These are phyloP conservation scores for Phymatotrichopsis omnivora DNA, from an alignment of 2,329 filamentous ascomycete species.

Conservation along the genomic window DNA sequence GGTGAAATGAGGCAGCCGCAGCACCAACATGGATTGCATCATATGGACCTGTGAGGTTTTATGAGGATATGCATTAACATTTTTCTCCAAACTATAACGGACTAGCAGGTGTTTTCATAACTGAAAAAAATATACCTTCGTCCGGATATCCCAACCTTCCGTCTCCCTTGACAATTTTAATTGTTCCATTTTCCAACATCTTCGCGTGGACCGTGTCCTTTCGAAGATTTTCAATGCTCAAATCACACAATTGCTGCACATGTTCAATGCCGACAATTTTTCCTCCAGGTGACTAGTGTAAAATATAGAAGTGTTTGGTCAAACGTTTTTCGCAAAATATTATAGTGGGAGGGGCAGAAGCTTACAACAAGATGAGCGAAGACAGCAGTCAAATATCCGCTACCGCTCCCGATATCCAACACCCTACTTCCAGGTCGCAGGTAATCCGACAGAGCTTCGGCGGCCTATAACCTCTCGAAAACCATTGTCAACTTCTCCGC, in stretches of 20 bases:
- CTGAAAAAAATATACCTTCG: slow-evolving; percentile 10
- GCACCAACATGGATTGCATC: slow-evolving; percentile 96
- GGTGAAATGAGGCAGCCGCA: slow-evolving; percentile 63
- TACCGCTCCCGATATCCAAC: slow-evolving; percentile 65
- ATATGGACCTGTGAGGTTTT: slow-evolving; percentile 45
- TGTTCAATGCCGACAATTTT: slow-evolving; percentile 65
- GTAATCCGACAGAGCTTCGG: slow-evolving; percentile 33
- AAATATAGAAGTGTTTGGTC: background rate
- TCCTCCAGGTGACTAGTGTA: slow-evolving; percentile 32
- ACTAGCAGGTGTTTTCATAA: background rate
- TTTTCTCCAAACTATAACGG: background rate
- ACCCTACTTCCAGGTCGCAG: slow-evolving; percentile 39
- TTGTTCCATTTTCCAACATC: slow-evolving; percentile 54
- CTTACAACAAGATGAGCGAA: slow-evolving; percentile 63
- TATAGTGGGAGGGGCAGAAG: slow-evolving; percentile 5
- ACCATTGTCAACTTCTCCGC: slow-evolving; percentile 39
- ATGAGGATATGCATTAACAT: background rate
- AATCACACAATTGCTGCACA: slow-evolving; percentile 51
- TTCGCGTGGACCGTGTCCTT: slow-evolving; percentile 50
- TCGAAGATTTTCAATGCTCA: slow-evolving; percentile 55
- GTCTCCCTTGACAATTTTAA: slow-evolving; percentile 53
- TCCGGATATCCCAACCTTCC: slow-evolving; percentile 39
- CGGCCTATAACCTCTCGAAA: slow-evolving; percentile 39
- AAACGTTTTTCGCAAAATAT: background rate
- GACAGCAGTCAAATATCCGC: slow-evolving; percentile 78